Evolutionary conservation across 345 rosid genomes (phyloP).

Genomic region (Camelina sativa): DNA sequence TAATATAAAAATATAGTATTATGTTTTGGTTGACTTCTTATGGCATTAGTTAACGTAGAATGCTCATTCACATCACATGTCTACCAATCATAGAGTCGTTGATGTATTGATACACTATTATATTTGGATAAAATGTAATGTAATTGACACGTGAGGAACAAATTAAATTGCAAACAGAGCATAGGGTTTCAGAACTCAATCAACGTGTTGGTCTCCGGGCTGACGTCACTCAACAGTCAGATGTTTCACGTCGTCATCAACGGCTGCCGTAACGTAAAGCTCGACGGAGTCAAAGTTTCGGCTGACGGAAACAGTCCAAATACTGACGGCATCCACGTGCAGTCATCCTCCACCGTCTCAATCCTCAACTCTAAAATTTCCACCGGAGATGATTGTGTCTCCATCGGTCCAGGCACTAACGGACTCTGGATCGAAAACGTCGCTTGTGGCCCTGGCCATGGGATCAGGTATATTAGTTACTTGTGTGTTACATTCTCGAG

Average conservation of each 20-base stretch:
- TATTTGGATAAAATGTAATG: slow-evolving; percentile 1
- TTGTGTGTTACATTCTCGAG: neutral
- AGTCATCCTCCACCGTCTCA: slow-evolving; percentile 51
- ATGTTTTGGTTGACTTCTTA: slow-evolving; percentile 28
- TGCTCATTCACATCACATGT: slow-evolving; percentile 17
- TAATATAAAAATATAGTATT: neutral
- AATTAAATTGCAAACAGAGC: slow-evolving; percentile 46
- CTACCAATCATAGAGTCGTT: slow-evolving; percentile 20
- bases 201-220: slow-evolving; percentile 55
- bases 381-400: slow-evolving; percentile 76
- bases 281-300: slow-evolving; percentile 52
- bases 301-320: slow-evolving; percentile 70
- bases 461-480: too few relatives aligned
- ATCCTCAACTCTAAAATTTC: slow-evolving; percentile 50
- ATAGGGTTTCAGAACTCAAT: slow-evolving; percentile 55
- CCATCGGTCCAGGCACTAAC: slow-evolving; percentile 66
- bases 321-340: slow-evolving; percentile 81
- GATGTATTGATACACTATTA: neutral
- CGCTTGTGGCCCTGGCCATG: slow-evolving; percentile 81
- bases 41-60: neutral
- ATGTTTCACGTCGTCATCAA: slow-evolving; percentile 61
- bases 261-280: slow-evolving; percentile 58
- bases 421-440: slow-evolving; percentile 60
- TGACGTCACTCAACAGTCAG: slow-evolving; percentile 69
- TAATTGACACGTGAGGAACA: slow-evolving; percentile 22